phyloP scores from a whole-genome alignment of 768 basidiomycete genomes.

The Panaeolus papilionaceus region DNA sequence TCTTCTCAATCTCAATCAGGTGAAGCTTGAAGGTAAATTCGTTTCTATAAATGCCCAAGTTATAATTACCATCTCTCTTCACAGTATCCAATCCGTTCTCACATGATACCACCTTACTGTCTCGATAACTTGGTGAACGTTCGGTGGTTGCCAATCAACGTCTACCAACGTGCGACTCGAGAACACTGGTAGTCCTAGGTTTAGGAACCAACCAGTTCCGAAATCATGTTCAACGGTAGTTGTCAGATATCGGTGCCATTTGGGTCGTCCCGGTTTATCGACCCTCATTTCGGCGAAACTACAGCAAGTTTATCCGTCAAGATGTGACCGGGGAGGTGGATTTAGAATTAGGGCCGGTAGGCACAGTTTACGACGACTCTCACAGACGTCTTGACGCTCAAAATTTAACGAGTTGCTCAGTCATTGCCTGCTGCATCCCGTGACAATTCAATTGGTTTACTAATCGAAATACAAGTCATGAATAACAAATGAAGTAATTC shows the following conservation, averaged over 20 bases:
- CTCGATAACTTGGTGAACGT: neutral
- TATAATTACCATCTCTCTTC: neutral
- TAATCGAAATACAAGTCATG: neutral
- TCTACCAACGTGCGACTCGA: neutral
- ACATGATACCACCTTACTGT: neutral
- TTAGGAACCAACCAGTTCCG: neutral
- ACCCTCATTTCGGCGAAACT: conserved; percentile 4
- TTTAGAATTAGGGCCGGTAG: conserved; percentile 3
- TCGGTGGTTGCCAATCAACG: neutral
- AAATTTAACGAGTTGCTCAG: conserved; percentile 3
- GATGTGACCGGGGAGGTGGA: neutral
- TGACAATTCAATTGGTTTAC: neutral
- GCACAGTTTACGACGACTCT: neutral
- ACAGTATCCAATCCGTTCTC: neutral
- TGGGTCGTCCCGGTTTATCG: neutral
- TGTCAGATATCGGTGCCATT: neutral
- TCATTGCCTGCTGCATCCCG: conserved; percentile 1
- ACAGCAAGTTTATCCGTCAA: neutral
- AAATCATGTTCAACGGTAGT: neutral
- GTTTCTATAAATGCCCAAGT: neutral
- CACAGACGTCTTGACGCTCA: neutral
- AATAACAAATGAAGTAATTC: conserved; percentile 5
- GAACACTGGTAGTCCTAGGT: neutral
- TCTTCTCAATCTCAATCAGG: neutral
- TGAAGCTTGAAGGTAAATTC: neutral